Evolutionary conservation across 768 basidiomycete species (phyloP), one percentile per base, ranked within the genome.

Genomic region (Mycena amicta): DNA sequence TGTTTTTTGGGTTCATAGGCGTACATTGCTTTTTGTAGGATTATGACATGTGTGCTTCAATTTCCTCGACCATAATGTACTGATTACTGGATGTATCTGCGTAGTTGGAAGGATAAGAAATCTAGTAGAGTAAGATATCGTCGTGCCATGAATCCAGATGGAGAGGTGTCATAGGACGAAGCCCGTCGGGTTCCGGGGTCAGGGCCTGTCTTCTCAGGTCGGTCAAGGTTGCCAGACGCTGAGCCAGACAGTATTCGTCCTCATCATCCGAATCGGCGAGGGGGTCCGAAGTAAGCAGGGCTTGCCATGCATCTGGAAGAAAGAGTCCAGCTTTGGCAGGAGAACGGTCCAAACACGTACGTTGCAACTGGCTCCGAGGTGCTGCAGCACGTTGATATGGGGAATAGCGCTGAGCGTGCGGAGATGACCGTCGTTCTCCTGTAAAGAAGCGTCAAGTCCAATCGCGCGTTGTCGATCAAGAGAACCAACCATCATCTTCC

Each of bases 201-300:
- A 84, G 84, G 16, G 75, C 74, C 63, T 80, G 83, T 49, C 81
- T 80, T 52, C 86, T 77, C 40, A 89, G 70, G 30, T 82, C 78
- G 54, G 78, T 80, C 63, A 90, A 82, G 46, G 89, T 79, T 51
- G 80, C 78, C 63, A 89, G 75, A 30, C 87, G 82, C 70, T 83
- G 78, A 52, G 82, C 88, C 89, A 54, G 12, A 52, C 39, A 57
- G 62, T 91, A 88, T 15, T 76, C 79, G 49, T 75, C 72, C 66
- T 89, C 88, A 41, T 89, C 88, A 58, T 91, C 90, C 27, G 90
- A 92, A 70, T 91, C 89, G 50, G 78, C 72, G 27, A 92, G 74
- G n/a, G 90, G 86, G 67, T 92, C 33, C 33, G 83, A 82, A 28
- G 80, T 83, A 52, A 77, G 81, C 56, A 86, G 77, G 16, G 82